Evolutionary conservation across 2,329 filamentous ascomycete species (phyloP).

Genomic region (Pseudopithomyces chartarum): DNA sequence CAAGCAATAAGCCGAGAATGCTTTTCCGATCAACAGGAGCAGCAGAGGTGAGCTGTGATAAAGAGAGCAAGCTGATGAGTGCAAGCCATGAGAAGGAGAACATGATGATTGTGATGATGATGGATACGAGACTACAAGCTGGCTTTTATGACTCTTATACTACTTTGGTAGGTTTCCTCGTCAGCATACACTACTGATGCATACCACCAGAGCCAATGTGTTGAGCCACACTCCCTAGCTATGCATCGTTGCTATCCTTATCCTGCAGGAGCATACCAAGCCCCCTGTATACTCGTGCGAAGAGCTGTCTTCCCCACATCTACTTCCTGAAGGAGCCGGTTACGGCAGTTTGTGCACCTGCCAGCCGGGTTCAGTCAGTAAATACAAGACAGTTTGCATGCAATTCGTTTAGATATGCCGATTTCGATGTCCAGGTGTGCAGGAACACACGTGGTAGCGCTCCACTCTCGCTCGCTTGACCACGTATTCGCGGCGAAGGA

Average conservation of each 20-base stretch:
- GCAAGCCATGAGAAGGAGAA: background rate
- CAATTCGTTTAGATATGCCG: background rate
- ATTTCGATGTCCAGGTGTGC: background rate
- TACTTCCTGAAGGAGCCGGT: background rate
- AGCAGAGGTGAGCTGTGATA: background rate
- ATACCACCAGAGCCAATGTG: background rate
- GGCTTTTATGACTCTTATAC: background rate
- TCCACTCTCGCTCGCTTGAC: background rate
- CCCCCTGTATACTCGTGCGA: background rate
- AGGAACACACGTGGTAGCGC: slow-evolving; percentile 3
- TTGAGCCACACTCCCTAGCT: background rate
- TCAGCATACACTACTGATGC: background rate
- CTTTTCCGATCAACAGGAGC: slow-evolving; percentile 14
- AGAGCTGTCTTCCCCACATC: background rate
- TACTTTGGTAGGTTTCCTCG: too few species aligned
- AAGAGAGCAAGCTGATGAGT: background rate
- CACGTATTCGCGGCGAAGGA: background rate
- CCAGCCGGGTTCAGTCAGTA: background rate
- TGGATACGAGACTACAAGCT: background rate
- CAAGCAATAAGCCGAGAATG: slow-evolving; percentile 18
- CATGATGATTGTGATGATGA: background rate
- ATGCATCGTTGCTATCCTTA: background rate
- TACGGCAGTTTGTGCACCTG: background rate
- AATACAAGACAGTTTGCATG: background rate
- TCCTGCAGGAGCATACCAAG: background rate